Evolutionary conservation across 345 rosid species (phyloP).

Genomic region (Lepidium sativum): DNA sequence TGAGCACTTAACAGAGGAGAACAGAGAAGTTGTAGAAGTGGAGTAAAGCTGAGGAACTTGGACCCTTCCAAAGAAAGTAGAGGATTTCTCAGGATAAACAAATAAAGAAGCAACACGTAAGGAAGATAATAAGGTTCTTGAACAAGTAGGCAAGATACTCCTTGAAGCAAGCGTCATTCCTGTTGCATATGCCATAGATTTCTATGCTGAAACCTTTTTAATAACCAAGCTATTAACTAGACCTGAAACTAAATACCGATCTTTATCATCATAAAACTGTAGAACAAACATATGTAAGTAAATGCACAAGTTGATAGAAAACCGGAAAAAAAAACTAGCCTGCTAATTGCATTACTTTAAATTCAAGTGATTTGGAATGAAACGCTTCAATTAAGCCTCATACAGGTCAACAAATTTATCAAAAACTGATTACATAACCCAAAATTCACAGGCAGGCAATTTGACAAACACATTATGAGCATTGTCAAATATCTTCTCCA

Average conservation of each 20-base stretch:
- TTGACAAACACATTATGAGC: constrained; percentile 23
- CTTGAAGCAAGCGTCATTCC: constrained; percentile 32
- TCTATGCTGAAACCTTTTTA: neutral
- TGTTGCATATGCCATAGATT: constrained; percentile 28
- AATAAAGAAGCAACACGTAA: constrained; percentile 19
- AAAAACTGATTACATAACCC: neutral
- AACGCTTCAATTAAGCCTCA: too few relatives aligned
- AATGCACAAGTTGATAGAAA: neutral
- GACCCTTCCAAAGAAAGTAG: constrained; percentile 7
- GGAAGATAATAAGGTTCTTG: constrained; percentile 29
- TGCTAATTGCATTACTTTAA: too few relatives aligned
- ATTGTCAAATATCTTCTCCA: neutral
- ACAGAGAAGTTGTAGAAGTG: constrained; percentile 17
- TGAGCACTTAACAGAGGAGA: constrained; percentile 33
- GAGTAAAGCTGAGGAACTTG: constrained; percentile 14
- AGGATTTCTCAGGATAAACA: constrained; percentile 10
- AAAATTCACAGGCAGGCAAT: constrained; percentile 1
- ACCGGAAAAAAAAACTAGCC: too few relatives aligned
- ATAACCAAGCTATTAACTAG: neutral
- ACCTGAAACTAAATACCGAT: neutral
- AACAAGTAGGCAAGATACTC: constrained; percentile 27
- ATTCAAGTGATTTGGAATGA: too few relatives aligned
- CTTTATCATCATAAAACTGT: neutral
- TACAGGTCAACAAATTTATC: too few relatives aligned
- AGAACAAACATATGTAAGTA: constrained; percentile 10